A percentile compares a stretch with the other conserved stretches of the same genome.
Evolutionary conservation across 2,329 filamentous ascomycete species (phyloP).

Genomic region (Grosmannia huntii): DNA sequence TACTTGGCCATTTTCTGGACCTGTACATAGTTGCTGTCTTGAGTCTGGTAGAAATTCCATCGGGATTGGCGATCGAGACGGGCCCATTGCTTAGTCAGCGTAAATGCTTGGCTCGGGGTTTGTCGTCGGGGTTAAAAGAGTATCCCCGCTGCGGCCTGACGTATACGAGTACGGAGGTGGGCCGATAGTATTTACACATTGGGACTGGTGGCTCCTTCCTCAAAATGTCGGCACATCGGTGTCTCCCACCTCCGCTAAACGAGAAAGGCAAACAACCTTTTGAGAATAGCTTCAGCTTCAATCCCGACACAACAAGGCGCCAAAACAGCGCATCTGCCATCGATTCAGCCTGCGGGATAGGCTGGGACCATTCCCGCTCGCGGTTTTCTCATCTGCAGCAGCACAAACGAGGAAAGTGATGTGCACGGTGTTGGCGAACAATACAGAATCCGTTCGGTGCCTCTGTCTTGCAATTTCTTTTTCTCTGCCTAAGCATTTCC

Average conservation of each 20-base stretch:
- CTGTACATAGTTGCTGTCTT: not conserved
- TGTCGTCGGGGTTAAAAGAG: not conserved
- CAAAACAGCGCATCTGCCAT: not conserved
- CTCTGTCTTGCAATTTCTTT: not conserved
- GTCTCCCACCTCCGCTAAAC: constrained; percentile 9
- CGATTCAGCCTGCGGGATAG: not conserved
- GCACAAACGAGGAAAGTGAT: not conserved
- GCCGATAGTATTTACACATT: not conserved
- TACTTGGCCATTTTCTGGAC: not conserved
- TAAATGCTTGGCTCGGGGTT: too few species aligned
- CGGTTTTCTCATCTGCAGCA: not conserved
- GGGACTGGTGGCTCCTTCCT: not conserved
- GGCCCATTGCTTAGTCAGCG: not conserved
- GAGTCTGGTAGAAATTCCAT: not conserved
- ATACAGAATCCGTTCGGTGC: not conserved
- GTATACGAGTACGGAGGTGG: not conserved
- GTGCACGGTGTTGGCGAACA: not conserved
- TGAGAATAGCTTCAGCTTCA: not conserved
- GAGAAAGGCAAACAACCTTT: not conserved
- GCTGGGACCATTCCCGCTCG: not conserved
- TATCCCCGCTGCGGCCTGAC: not conserved
- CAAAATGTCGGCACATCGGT: constrained; percentile 8
- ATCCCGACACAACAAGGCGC: not conserved
- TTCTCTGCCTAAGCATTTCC: not conserved
- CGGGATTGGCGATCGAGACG: not conserved